Evolutionary conservation across 768 basidiomycete species (phyloP).

Genomic region (Butyriboletus loyo): DNA sequence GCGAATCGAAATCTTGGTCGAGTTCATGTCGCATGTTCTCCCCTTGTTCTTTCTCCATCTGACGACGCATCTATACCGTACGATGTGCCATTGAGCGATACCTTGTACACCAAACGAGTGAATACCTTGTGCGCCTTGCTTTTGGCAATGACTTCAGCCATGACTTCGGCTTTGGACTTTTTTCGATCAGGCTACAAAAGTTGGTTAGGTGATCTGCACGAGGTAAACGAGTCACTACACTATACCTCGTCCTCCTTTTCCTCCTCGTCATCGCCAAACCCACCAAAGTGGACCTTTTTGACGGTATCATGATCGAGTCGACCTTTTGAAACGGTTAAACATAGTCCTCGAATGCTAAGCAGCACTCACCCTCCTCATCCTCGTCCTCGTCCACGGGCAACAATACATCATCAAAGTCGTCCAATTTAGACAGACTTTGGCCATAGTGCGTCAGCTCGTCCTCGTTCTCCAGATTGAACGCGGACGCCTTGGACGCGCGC

Average conservation of each 20-base stretch:
- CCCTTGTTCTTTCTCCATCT: conserved; percentile 82
- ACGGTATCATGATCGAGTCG: conserved; percentile 70
- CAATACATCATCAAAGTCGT: conserved; percentile 77
- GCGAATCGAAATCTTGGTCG: conserved; percentile 80
- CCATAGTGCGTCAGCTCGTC: conserved; percentile 91
- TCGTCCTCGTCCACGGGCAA: conserved; percentile 51
- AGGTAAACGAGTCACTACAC: not conserved
- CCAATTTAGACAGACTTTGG: conserved; percentile 78
- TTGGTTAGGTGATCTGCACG: not conserved
- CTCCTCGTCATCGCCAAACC: conserved; percentile 70
- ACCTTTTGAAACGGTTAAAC: conserved; percentile 37
- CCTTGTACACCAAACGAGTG: not conserved
- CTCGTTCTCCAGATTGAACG: conserved; percentile 91
- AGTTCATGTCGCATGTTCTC: conserved; percentile 84
- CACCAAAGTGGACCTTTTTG: conserved; percentile 75
- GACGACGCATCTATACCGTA: conserved; percentile 68
- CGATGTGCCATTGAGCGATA: not conserved
- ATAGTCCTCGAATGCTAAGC: not conserved
- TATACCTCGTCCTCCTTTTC: conserved; percentile 51
- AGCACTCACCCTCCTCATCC: conserved; percentile 41
- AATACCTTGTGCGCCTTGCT: conserved; percentile 92
- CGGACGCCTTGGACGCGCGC: conserved; percentile 64
- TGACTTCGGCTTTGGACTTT: conserved; percentile 92
- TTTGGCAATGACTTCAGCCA: conserved; percentile 97
- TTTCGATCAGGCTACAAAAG: conserved; percentile 67